Evolutionary conservation across 139 green algal species (phyloP), one percentile per base, ranked within the genome.

Genomic region (Zygnema cylindricum): DNA sequence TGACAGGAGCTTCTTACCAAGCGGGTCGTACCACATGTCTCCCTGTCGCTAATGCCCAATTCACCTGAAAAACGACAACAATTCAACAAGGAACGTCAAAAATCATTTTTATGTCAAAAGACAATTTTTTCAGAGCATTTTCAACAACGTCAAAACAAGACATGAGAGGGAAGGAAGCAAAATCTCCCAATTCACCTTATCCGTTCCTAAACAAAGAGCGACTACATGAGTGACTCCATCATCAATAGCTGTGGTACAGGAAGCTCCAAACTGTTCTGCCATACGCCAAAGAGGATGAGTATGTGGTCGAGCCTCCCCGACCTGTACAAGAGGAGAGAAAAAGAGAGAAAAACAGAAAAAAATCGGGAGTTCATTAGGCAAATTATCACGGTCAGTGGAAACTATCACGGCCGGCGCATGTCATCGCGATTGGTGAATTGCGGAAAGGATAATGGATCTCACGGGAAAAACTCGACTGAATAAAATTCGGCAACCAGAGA

Each of bases 401-500:
- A 30, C 30, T 73, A n/a, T 73, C 30, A n/a, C 57, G 57, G 57
- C 30, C 57, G 57, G 57, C 57, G 30, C 57, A 73, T 36, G 57
- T n/a, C 57, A n/a, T n/a, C n/a, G n/a, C n/a, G n/a, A n/a, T n/a
- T n/a, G n/a, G 36, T 16, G 43, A 11, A 11, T 41, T 79, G 71
- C 71, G 36, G 3, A 73, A 73, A 85, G 49, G 25, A 57, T 25
- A 82, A 0, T 39, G n/a, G 1, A 69, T 35, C 91, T 86, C 11
- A 93, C 85, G 0, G 96, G 93, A 88, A 97, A 95, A 42, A 97
- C 93, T 55, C 93, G 91, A 81, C 90, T 96, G 93, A 98, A 98
- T 0, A 95, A 79, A 11, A 98, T 79, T 35, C 82, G 76, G 81
- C 91, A 93, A 42, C 95, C 95, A 1, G 40, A 33, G 77, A 98